These are phyloP conservation scores for Cyathus striatus DNA, from an alignment of 768 basidiomycete genomes.

Conservation along the genomic window DNA sequence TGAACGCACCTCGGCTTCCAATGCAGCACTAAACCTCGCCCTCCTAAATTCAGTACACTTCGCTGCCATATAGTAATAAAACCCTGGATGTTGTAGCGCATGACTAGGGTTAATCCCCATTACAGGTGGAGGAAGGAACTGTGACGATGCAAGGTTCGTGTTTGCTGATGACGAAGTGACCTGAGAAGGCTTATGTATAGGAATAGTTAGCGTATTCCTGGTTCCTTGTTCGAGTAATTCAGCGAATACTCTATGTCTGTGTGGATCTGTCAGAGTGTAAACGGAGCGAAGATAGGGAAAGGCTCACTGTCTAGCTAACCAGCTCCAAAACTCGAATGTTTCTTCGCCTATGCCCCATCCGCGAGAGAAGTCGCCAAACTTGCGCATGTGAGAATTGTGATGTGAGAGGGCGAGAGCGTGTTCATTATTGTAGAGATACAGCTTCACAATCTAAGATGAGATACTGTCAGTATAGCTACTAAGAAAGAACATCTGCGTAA, in stretches of 20 bases:
- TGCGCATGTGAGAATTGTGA: slow-evolving; percentile 79
- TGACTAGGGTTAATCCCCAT: slow-evolving; percentile 76
- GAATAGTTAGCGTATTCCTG: slow-evolving; percentile 56
- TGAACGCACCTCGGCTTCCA: slow-evolving; percentile 54
- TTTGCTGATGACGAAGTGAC: slow-evolving; percentile 16
- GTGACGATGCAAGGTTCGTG: slow-evolving; percentile 13
- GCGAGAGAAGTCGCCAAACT: slow-evolving; percentile 80
- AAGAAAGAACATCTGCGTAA: neutral
- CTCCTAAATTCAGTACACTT: slow-evolving; percentile 76
- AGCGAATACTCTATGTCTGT: slow-evolving; percentile 84
- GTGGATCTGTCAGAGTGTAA: neutral
- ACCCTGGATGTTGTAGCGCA: slow-evolving; percentile 86
- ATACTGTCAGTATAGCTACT: neutral
- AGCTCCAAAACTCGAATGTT: slow-evolving; percentile 97
- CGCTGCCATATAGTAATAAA: slow-evolving; percentile 88
- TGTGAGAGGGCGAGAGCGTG: slow-evolving; percentile 75
- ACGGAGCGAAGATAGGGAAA: neutral
- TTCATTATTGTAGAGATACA: slow-evolving; percentile 90
- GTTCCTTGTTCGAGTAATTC: slow-evolving; percentile 87
- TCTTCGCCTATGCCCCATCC: slow-evolving; percentile 97
- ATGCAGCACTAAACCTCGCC: slow-evolving; percentile 55
- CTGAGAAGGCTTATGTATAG: slow-evolving; percentile 42
- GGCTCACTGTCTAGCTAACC: slow-evolving; percentile 87
- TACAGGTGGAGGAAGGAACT: slow-evolving; percentile 9
- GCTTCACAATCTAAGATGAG: slow-evolving; percentile 66